Evolutionary conservation across 495 filamentous ascomycete genomes (phyloP).

Genomic region (Penicillium turbatum): DNA sequence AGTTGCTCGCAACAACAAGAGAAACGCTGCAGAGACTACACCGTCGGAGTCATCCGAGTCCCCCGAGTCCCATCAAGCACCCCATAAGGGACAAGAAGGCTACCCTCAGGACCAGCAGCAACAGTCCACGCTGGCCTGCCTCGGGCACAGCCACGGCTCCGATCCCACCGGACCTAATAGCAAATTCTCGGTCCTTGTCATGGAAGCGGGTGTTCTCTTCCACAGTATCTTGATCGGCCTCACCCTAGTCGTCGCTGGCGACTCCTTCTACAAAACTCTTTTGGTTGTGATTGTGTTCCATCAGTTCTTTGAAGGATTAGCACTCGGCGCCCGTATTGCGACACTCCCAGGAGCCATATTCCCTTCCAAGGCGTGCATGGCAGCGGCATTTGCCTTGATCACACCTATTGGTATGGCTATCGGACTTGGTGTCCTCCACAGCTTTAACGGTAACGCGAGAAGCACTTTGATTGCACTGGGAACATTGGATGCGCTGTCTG

Average conservation of each 20-base stretch:
- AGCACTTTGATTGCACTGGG: slow-evolving; percentile 42
- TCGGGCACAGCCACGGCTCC: slow-evolving; percentile 32
- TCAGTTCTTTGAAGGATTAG: slow-evolving; percentile 64
- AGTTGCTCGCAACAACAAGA: slow-evolving; percentile 16
- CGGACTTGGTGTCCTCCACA: slow-evolving; percentile 39
- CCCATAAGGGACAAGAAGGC: slow-evolving; percentile 5
- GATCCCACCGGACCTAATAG: slow-evolving; percentile 41
- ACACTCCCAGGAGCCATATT: slow-evolving; percentile 52
- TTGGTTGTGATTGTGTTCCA: slow-evolving; percentile 73
- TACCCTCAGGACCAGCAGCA: slow-evolving; percentile 3
- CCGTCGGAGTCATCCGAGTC: background rate
- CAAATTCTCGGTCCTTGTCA: slow-evolving; percentile 56
- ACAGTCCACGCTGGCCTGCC: slow-evolving; percentile 15
- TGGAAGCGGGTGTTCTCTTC: slow-evolving; percentile 70
- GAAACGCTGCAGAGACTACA: background rate
- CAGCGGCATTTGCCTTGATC: slow-evolving; percentile 35
- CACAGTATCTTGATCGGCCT: slow-evolving; percentile 54
- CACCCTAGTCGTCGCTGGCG: slow-evolving; percentile 36
- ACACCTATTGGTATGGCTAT: slow-evolving; percentile 47
- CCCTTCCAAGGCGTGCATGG: slow-evolving; percentile 36
- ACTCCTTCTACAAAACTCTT: slow-evolving; percentile 60
- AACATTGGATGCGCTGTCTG: slow-evolving; percentile 43
- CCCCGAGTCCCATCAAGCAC: background rate
- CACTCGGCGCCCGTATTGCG: slow-evolving; percentile 69
- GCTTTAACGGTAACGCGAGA: slow-evolving; percentile 36